Percentiles rank a stretch among this genome's conserved stretches.
phyloP scores from a whole-genome alignment of 352 stramenopile species.

The Poterioochromonas sp. region DNA sequence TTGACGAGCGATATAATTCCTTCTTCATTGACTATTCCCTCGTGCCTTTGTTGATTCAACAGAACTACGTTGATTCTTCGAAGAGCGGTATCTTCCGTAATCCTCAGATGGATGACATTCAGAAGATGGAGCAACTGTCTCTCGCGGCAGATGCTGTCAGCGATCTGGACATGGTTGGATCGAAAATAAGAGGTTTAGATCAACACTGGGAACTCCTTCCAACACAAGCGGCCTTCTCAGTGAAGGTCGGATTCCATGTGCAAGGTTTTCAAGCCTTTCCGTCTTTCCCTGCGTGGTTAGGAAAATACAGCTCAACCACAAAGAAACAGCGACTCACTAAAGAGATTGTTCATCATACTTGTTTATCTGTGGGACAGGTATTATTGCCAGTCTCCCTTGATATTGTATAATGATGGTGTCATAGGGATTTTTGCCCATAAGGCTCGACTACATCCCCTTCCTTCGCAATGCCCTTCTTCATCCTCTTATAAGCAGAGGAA shows the following conservation, averaged over 20 bases:
- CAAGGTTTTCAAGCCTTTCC: constrained; percentile 69
- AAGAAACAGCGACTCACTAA: constrained; percentile 88
- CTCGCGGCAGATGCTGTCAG: constrained; percentile 69
- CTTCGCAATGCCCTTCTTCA: constrained; percentile 42
- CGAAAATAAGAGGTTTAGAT: constrained; percentile 46
- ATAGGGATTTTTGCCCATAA: constrained; percentile 44
- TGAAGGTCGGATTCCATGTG: constrained; percentile 63
- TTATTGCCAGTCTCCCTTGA: not conserved
- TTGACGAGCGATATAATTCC: constrained; percentile 76
- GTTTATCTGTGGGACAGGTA: not conserved
- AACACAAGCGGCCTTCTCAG: constrained; percentile 74
- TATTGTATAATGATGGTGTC: not conserved
- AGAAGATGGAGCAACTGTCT: constrained; percentile 68
- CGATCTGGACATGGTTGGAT: constrained; percentile 53
- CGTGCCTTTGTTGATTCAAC: constrained; percentile 89
- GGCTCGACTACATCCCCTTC: constrained; percentile 59
- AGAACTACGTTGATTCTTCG: constrained; percentile 60
- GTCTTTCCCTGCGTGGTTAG: constrained; percentile 84
- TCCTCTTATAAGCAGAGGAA: constrained; percentile 32
- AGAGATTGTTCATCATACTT: constrained; percentile 59
- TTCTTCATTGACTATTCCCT: constrained; percentile 99
- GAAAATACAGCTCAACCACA: constrained; percentile 87
- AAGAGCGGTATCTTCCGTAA: constrained; percentile 36
- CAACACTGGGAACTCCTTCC: constrained; percentile 89
- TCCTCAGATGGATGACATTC: constrained; percentile 49